phyloP scores from a whole-genome alignment of 768 basidiomycete genomes.

The Calocybe gangraenosa region DNA sequence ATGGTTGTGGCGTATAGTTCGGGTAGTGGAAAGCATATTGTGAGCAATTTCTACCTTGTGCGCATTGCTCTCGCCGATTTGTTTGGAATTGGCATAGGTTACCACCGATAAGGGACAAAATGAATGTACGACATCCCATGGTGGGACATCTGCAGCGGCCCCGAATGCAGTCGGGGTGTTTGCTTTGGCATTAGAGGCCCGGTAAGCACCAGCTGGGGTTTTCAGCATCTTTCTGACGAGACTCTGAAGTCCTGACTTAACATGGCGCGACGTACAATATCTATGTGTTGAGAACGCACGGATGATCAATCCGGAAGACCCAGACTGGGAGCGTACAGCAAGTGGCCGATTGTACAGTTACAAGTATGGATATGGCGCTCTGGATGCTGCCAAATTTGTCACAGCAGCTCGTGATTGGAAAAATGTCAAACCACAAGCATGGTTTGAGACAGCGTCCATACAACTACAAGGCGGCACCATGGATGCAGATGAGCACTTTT shows the following conservation, averaged over 20 bases:
- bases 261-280: constrained; percentile 96
- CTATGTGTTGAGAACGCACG: constrained; percentile 75
- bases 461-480: constrained; percentile 62
- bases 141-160: constrained; percentile 97
- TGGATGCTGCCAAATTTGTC: constrained; percentile 82
- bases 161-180: constrained; percentile 95
- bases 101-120: constrained; percentile 92
- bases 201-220: constrained; percentile 39
- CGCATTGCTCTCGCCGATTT: constrained; percentile 13
- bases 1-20: constrained; percentile 96
- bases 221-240: neutral
- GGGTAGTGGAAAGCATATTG: constrained; percentile 90
- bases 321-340: constrained; percentile 88
- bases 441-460: constrained; percentile 74
- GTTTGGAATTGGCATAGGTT: constrained; percentile 44
- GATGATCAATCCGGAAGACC: constrained; percentile 81
- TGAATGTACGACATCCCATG: constrained; percentile 77
- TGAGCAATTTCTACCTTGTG: constrained; percentile 39
- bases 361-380: constrained; percentile 92
- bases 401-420: constrained; percentile 79
- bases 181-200: constrained; percentile 81
- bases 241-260: constrained; percentile 73
- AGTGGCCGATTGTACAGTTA: constrained; percentile 66
- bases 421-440: constrained; percentile 90
- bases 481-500: constrained; percentile 45